A percentile compares a stretch with the other conserved stretches of the same genome.
These are phyloP conservation scores for Aegilops longissima DNA, from an alignment of 176 grass and related monocot species.

Conservation along the genomic window DNA sequence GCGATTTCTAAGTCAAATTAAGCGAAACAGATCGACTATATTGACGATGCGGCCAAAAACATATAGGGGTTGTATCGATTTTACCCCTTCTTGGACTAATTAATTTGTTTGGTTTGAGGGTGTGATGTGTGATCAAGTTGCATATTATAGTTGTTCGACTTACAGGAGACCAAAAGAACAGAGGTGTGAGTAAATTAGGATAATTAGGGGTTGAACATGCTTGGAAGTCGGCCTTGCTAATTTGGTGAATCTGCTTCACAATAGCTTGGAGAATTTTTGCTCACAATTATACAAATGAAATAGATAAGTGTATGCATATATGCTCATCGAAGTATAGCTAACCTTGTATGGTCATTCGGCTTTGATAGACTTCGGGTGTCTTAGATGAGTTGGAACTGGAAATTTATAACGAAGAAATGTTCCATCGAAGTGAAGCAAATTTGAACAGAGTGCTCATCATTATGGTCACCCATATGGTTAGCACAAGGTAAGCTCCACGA, in stretches of 20 bases:
- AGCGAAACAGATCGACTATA: background rate
- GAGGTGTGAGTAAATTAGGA: too few relatives aligned
- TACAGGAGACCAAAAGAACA: too few relatives aligned
- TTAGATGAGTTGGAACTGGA: background rate
- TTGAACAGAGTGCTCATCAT: background rate
- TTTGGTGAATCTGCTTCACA: background rate
- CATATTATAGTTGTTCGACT: too few relatives aligned
- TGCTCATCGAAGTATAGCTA: background rate
- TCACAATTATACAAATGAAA: background rate
- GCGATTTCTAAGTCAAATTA: slow-evolving; percentile 3
- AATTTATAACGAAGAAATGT: background rate
- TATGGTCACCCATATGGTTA: background rate
- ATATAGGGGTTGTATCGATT: too few relatives aligned
- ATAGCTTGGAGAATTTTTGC: background rate
- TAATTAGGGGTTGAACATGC: background rate
- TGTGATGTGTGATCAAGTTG: background rate
- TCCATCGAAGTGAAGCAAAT: background rate
- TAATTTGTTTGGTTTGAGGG: background rate
- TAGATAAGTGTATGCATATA: background rate
- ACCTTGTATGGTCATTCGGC: background rate
- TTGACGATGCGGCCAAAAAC: background rate
- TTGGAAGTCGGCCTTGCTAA: background rate
- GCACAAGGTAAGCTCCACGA: background rate
- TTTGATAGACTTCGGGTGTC: background rate
- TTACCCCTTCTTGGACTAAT: background rate